Base-by-base conservation (phyloP, 2,329 filamentous ascomycete genomes). In the Penicillium freii region DNA sequence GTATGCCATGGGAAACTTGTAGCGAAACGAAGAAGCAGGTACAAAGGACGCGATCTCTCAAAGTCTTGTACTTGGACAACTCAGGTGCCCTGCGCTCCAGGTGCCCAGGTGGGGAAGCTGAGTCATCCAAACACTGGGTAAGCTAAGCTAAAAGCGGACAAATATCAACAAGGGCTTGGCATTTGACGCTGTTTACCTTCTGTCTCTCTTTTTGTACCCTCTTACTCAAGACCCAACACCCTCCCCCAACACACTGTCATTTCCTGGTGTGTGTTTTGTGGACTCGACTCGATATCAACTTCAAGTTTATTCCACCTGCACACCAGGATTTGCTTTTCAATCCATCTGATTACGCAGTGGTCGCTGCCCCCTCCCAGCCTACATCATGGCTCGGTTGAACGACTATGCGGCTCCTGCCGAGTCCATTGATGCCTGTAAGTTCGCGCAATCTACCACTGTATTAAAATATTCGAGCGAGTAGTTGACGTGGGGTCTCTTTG, bases 351-450 rank as follows among this genome's bases (percentile, higher is more conserved):
- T 19, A 47, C 40, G 25, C 49, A 45, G 45, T 54, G 40, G 52
- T 51, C 50, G 51, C 53, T 57, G 49, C 27, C 51, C 46, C 46
- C 51, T 45, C 46, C 55, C 31, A 51, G 43, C 34, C 27, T 47
- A 51, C 59, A 65, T 53, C 51, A 81, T 81, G 79, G 79, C 79
- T 63, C 76, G 79, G 62, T 66, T 81, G 42, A 81, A 81, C 65
- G 79, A 81, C 57, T 69, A 74, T 47, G 71, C 78, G 52, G 70
- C 74, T 48, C 72, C 75, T 25, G 56, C 70, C 25, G 79, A 81
- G 66, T 77, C 78, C n/a, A 65, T 81, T 55, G 79, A 81, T 59
- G 72, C 75, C 39, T 69, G 79, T 81, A 69, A 70, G 79, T 74
- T 19, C 2, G 8, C 50, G 2, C 34, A 53, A 23, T 36, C 23